Percentiles rank a stretch among this genome's conserved stretches.
Conservation (phyloP, 441 rosid genomes). For the Melastoma candidum region DNA sequence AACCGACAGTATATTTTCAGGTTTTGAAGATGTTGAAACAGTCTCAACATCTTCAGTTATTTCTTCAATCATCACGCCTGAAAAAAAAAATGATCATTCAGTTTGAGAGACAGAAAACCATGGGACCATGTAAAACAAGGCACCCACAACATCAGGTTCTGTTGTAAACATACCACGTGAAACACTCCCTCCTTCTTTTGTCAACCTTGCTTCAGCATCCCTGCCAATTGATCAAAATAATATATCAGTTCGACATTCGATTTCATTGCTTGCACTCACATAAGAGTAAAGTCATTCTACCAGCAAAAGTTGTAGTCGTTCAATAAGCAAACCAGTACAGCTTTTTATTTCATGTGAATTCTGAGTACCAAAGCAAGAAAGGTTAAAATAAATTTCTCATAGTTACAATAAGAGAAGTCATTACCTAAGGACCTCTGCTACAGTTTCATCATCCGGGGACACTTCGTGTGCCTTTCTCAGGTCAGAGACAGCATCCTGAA, state of each 20-base stretch:
- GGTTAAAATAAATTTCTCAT: constrained; percentile 7
- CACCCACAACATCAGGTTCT: neutral
- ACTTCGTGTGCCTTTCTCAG: constrained; percentile 70
- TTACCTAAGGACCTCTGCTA: constrained; percentile 70
- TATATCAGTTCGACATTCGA: neutral
- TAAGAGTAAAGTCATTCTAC: too few relatives aligned
- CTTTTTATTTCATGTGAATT: neutral
- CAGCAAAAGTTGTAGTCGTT: too few relatives aligned
- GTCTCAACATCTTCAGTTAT: constrained; percentile 48
- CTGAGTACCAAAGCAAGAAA: neutral
- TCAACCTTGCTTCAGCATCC: constrained; percentile 51
- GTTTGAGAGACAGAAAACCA: constrained; percentile 3
- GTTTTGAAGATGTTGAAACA: constrained; percentile 24
- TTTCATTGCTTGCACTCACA: constrained; percentile 3
- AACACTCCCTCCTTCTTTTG: constrained; percentile 40
- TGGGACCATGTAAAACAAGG: neutral
- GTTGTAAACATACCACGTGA: constrained; percentile 34
- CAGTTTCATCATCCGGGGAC: constrained; percentile 81
- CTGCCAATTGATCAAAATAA: constrained; percentile 25
- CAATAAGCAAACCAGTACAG: too few relatives aligned
- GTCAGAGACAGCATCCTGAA: constrained; percentile 77
- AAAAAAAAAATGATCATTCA: constrained; percentile 15
- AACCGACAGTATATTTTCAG: constrained; percentile 22
- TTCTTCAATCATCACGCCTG: constrained; percentile 72
- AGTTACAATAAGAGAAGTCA: constrained; percentile 7